Conservation (phyloP, 1,139 yeast species). For the Saccharomyces hybrid region DNA sequence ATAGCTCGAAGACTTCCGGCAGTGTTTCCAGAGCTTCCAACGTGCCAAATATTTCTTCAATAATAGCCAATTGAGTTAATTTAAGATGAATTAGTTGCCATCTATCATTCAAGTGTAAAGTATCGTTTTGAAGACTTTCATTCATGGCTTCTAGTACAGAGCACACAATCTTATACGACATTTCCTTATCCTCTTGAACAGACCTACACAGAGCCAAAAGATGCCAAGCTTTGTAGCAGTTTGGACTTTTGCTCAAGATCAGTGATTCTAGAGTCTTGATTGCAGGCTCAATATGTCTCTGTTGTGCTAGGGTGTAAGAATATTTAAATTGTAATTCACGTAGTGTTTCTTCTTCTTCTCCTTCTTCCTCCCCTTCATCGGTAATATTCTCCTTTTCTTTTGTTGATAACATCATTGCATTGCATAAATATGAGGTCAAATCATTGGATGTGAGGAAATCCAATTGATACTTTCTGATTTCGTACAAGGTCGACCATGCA, state of each 20-base stretch:
- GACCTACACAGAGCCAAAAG: conserved; percentile 46
- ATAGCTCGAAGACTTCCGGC: conserved; percentile 58
- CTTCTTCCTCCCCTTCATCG: background rate
- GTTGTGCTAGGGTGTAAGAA: conserved; percentile 32
- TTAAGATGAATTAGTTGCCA: conserved; percentile 61
- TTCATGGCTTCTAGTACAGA: conserved; percentile 35
- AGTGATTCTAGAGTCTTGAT: conserved; percentile 33
- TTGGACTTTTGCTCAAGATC: conserved; percentile 35
- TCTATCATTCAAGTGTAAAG: conserved; percentile 37
- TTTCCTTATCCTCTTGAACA: conserved; percentile 42
- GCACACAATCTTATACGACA: conserved; percentile 39
- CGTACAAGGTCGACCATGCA: conserved; percentile 25
- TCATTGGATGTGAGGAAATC: conserved; percentile 24
- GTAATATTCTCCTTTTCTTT: conserved; percentile 3
- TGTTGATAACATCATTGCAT: conserved; percentile 21
- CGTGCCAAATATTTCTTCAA: conserved; percentile 57
- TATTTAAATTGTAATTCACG: conserved; percentile 31
- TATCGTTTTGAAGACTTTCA: conserved; percentile 14
- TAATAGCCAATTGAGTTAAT: conserved; percentile 64
- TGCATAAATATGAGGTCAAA: conserved; percentile 24
- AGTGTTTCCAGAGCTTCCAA: conserved; percentile 56
- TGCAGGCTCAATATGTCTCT: conserved; percentile 32
- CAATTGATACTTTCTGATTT: conserved; percentile 13
- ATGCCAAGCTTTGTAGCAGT: conserved; percentile 44
- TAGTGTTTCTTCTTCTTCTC: background rate